Evolutionary conservation across 148 eudicot genomes (phyloP).

Genomic region (Persicaria maculosa): DNA sequence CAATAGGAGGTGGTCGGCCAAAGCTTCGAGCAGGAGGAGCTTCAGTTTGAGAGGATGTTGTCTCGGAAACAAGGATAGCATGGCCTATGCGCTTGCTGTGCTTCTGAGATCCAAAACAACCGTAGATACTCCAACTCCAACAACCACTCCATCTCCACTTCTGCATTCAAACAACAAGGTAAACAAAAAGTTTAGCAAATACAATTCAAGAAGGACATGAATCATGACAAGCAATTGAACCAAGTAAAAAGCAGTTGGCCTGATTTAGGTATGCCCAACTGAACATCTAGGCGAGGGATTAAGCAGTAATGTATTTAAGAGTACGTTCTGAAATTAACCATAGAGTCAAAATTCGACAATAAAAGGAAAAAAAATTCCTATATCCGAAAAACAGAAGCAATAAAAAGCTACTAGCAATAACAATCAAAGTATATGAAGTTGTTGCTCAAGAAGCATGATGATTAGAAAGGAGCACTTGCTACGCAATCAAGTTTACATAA

Average conservation of each 20-base stretch:
- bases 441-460: too few relatives aligned
- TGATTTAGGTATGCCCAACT: background rate
- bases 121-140: slow-evolving; percentile 8
- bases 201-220: background rate
- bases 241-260: background rate
- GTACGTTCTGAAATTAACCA: background rate
- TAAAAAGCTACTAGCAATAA: too few relatives aligned
- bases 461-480: too few relatives aligned
- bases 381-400: too few relatives aligned
- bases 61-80: background rate
- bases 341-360: background rate
- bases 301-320: too few relatives aligned
- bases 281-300: background rate
- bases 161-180: background rate
- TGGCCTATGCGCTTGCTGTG: background rate
- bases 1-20: slow-evolving; percentile 3
- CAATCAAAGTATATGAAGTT: too few relatives aligned
- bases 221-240: background rate
- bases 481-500: too few relatives aligned
- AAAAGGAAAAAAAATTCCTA: too few relatives aligned
- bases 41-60: background rate
- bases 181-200: background rate
- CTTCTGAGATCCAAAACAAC: background rate
- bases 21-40: background rate
- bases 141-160: background rate